Conservation (phyloP, 345 rosid genomes). For the Psidium friedrichsthalianum region DNA sequence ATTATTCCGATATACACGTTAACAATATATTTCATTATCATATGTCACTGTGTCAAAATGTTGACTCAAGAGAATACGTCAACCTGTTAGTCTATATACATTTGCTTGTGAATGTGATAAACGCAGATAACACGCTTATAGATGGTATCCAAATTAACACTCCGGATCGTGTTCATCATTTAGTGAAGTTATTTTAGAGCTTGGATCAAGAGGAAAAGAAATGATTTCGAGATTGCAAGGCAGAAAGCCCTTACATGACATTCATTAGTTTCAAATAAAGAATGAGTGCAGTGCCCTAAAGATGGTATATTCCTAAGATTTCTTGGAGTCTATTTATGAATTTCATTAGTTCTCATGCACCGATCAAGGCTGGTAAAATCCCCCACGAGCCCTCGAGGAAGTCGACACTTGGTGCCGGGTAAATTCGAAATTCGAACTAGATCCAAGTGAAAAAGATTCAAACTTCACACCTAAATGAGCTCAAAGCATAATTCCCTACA, state of each 20-base stretch:
- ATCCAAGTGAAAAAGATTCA: neutral
- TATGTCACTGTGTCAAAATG: too few species aligned
- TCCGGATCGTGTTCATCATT: neutral
- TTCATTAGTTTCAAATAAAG: too few species aligned
- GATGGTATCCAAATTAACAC: neutral
- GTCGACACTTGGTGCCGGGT: neutral
- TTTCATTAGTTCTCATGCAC: fast-evolving
- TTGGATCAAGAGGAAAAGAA: too few species aligned
- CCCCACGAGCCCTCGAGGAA: neutral
- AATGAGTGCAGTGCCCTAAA: too few species aligned
- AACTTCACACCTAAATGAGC: neutral
- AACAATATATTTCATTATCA: too few species aligned
- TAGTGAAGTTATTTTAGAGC: neutral
- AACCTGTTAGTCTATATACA: neutral
- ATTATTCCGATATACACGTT: neutral
- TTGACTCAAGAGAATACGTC: fast-evolving
- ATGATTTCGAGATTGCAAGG: too few species aligned
- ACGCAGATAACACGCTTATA: neutral
- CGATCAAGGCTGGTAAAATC: neutral
- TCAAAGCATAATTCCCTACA: neutral
- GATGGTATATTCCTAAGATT: neutral
- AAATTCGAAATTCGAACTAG: neutral
- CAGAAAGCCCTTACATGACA: too few species aligned
- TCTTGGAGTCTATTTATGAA: neutral
- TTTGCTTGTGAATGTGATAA: neutral